Base-by-base conservation (phyloP, 257 asterid genomes). In the Ilex aquifolium region DNA sequence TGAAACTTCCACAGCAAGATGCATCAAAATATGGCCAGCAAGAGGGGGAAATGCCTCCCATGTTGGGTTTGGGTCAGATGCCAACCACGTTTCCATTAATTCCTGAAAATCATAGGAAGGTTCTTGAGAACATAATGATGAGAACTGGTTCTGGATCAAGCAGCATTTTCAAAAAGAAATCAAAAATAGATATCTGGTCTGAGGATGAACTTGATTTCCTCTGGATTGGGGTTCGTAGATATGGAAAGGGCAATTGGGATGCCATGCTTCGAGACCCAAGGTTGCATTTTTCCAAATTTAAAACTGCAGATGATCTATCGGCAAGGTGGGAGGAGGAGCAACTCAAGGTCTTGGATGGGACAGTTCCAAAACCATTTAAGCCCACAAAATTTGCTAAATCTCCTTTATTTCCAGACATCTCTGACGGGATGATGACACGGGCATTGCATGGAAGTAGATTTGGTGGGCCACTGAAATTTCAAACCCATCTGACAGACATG, bases 191-290 rank as follows among this genome's bases (percentile, higher is more conserved):
- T 71, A 73, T 81, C 61, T 93, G 99, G 97, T 87, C 90, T 17
- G 99, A 93, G 70, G 97, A 93, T 61, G 99, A 93, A 72, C 95
- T 93, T 54, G 99, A 93, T 73, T 81, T 79, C 70, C 92, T 93
- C 16, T 90, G 99, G 99, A 82, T 93, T 70, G 99, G 97, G 30
- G 85, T 90, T 53, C 97, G 99, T 39, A 85, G 97, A 56, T 88
- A 93, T 59, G 97, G 97, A 44, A 82, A 83, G 70, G 97, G 97
- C 16, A 85, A 84, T 56, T 93, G 99, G 97, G 93, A 87, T 68
- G 79, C 85, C 31, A 93, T 93, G 91, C 69, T 93, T 63, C 79
- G 44, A 75, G 99, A 93, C 74, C 84, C 92, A 11, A 80, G 88
- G 83, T 69, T 90, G 57, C 85, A 77, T 75, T 93, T 93, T 74